These are phyloP conservation scores for Tilletia setariae DNA, from an alignment of 1,284 basidiomycete species.

Conservation along the genomic window DNA sequence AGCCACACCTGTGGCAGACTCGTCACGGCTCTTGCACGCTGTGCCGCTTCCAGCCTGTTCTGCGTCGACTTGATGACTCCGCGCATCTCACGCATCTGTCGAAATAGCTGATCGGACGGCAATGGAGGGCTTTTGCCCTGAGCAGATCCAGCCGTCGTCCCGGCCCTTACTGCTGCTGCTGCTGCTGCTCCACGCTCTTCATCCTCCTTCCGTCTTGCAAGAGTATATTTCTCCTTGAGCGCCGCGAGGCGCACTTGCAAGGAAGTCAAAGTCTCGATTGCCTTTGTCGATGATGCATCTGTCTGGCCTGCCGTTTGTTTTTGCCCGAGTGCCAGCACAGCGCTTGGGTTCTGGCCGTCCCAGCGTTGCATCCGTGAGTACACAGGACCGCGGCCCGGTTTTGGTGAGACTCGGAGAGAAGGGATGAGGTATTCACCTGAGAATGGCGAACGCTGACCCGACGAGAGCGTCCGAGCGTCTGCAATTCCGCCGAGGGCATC, in stretches of 20 bases:
- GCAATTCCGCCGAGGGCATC: conserved; percentile 6
- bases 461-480: neutral
- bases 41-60: neutral
- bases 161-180: too few relatives aligned
- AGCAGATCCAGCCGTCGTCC: neutral
- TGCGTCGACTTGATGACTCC: neutral
- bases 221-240: neutral
- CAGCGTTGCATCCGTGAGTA: conserved; percentile 20
- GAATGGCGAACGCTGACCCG: conserved; percentile 15
- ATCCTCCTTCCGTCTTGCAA: neutral
- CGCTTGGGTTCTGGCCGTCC: conserved; percentile 30
- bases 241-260: neutral
- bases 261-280: neutral
- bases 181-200: neutral
- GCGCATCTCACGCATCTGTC: neutral
- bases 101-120: neutral
- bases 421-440: conserved; percentile 21
- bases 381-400: conserved; percentile 30
- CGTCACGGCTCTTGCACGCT: neutral
- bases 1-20: neutral
- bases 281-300: neutral
- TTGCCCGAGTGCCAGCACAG: conserved; percentile 2
- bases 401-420: conserved; percentile 16
- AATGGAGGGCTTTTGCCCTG: neutral
- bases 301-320: neutral